Evolutionary conservation across 2,329 filamentous ascomycete genomes (phyloP).

Genomic region (Fusarium tupiense): DNA sequence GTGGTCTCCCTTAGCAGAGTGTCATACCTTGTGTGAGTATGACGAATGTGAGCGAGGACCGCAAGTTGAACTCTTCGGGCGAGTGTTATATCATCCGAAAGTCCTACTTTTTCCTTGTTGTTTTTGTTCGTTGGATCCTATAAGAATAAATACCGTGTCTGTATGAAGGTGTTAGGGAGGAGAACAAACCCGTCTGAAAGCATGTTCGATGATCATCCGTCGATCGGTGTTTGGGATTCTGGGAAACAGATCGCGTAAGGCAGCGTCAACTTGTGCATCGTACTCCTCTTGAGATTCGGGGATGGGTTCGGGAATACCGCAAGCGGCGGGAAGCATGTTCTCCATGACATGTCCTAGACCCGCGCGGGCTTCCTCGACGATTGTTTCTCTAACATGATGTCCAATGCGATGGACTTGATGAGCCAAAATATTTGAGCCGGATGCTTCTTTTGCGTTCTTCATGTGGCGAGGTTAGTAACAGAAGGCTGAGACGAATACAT

Average conservation of each 20-base stretch:
- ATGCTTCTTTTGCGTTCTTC: conserved; percentile 46
- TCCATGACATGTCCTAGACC: conserved; percentile 42
- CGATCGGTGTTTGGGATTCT: conserved; percentile 73
- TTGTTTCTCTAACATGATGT: conserved; percentile 67
- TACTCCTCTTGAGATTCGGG: conserved; percentile 68
- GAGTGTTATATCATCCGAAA: conserved; percentile 64
- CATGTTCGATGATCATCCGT: conserved; percentile 68
- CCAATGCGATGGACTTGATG: conserved; percentile 68
- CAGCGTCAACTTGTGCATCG: conserved; percentile 69
- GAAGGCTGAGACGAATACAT: background rate
- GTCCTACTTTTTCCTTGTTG: conserved; percentile 66
- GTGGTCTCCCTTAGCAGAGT: conserved; percentile 65
- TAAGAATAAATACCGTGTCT: conserved; percentile 23
- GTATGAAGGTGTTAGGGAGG: background rate
- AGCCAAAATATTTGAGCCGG: conserved; percentile 52
- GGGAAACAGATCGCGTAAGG: conserved; percentile 71
- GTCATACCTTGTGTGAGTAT: conserved; percentile 74
- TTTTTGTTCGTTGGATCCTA: conserved; percentile 63
- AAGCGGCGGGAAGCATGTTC: conserved; percentile 24
- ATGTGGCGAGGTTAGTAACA: conserved; percentile 15
- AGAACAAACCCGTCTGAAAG: conserved; percentile 68
- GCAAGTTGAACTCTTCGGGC: conserved; percentile 72
- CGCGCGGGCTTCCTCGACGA: conserved; percentile 65
- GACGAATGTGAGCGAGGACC: conserved; percentile 72
- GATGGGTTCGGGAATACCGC: conserved; percentile 64